Evolutionary conservation across 164 flowering plant genomes (phyloP).

Genomic region (Stephania cephalantha): DNA sequence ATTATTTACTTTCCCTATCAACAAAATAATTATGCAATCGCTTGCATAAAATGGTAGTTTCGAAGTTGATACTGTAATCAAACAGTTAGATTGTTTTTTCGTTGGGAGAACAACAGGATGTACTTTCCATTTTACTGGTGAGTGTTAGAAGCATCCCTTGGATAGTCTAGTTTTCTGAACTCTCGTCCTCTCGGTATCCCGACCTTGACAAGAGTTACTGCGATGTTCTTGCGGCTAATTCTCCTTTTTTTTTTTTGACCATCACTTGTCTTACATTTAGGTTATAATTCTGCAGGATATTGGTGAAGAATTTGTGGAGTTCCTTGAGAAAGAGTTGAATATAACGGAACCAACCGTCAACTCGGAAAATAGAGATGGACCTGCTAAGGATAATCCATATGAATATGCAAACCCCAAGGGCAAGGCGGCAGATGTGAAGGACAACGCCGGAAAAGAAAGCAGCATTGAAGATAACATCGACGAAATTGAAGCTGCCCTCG

Average conservation of each 20-base stretch:
- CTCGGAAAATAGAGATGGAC: constrained; percentile 15
- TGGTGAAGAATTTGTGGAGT: constrained; percentile 96
- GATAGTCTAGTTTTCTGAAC: neutral
- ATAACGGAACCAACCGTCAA: constrained; percentile 41
- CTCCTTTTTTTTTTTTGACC: neutral
- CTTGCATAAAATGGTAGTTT: neutral
- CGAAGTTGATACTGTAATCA: neutral
- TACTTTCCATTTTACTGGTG: neutral
- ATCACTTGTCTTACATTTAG: neutral
- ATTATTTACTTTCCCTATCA: neutral
- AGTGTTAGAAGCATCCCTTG: neutral
- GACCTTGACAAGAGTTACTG: neutral
- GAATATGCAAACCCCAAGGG: constrained; percentile 20
- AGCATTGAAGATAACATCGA: constrained; percentile 67
- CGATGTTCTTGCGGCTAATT: neutral
- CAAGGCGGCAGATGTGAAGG: constrained; percentile 10
- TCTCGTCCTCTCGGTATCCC: neutral
- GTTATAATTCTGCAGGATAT: constrained; percentile 53
- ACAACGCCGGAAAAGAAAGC: constrained; percentile 22
- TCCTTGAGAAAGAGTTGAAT: constrained; percentile 89
- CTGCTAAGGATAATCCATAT: constrained; percentile 17
- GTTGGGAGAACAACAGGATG: neutral
- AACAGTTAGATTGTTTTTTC: neutral
- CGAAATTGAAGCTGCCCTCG: constrained; percentile 87
- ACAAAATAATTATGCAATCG: neutral